Conservation (phyloP, 768 basidiomycete species). For the Mycena floridula region DNA sequence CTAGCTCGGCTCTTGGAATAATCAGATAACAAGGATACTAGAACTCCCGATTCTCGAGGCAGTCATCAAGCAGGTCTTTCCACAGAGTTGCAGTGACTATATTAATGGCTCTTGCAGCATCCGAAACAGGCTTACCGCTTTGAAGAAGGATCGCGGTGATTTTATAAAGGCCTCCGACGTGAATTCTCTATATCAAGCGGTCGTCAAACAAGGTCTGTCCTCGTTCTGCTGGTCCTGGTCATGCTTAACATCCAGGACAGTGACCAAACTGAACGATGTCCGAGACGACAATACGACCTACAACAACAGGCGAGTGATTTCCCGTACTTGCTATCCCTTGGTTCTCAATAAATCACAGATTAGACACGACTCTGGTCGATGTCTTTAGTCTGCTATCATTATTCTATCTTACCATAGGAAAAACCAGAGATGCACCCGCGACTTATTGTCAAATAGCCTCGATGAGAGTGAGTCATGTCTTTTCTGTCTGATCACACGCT, state of each 20-base stretch:
- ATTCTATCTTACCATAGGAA: slow-evolving; percentile 97
- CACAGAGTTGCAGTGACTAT: slow-evolving; percentile 2
- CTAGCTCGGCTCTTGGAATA: slow-evolving; percentile 9
- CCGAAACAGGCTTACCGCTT: slow-evolving; percentile 88
- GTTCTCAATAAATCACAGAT: no score
- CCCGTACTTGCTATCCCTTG: no score
- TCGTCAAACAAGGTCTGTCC: slow-evolving; percentile 84
- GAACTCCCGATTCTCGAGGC: slow-evolving; percentile 94
- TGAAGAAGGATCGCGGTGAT: slow-evolving; percentile 89
- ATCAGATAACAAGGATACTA: slow-evolving; percentile 27
- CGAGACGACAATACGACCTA: slow-evolving; percentile 70
- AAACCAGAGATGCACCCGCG: slow-evolving; percentile 90
- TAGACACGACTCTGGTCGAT: slow-evolving; percentile 93
- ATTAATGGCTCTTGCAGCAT: slow-evolving; percentile 70
- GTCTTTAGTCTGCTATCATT: slow-evolving; percentile 93
- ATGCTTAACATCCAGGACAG: slow-evolving; percentile 31
- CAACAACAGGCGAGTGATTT: no score
- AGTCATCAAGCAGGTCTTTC: slow-evolving; percentile 69
- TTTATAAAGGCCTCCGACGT: slow-evolving; percentile 94
- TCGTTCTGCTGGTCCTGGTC: background rate
- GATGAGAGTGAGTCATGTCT: slow-evolving; percentile 73
- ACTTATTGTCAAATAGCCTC: slow-evolving; percentile 95
- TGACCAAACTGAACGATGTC: slow-evolving; percentile 88
- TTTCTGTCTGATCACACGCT: background rate
- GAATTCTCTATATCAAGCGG: slow-evolving; percentile 84